These are phyloP conservation scores for Berkeleyomyces basicola DNA, from an alignment of 2,329 filamentous ascomycete species.

Conservation along the genomic window DNA sequence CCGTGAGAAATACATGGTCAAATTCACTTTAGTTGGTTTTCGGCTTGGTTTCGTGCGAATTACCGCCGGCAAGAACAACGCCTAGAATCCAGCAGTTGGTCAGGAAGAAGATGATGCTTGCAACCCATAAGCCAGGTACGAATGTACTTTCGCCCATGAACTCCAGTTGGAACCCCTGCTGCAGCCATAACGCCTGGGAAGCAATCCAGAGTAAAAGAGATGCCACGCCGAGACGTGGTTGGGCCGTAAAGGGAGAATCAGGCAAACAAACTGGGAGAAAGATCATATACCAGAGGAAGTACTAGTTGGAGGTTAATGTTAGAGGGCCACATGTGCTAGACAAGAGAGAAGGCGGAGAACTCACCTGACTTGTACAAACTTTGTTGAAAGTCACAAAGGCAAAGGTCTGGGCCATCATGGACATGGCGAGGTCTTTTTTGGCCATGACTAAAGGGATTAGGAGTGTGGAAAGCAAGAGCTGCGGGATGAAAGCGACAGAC, in stretches of 20 bases:
- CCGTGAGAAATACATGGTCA: no score
- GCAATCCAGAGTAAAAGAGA: slow-evolving; percentile 58
- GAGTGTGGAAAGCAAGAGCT: slow-evolving; percentile 63
- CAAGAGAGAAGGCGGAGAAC: slow-evolving; percentile 16
- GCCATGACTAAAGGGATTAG: slow-evolving; percentile 61
- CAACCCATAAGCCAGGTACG: slow-evolving; percentile 63
- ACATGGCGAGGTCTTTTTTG: slow-evolving; percentile 63
- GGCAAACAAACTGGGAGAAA: slow-evolving; percentile 87
- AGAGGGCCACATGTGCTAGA: not conserved
- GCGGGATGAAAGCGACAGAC: slow-evolving; percentile 74
- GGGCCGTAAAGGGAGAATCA: slow-evolving; percentile 50
- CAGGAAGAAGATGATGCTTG: slow-evolving; percentile 63
- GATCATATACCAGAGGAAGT: slow-evolving; percentile 96
- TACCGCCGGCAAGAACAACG: slow-evolving; percentile 54
- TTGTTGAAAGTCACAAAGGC: slow-evolving; percentile 98
- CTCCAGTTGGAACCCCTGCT: slow-evolving; percentile 59
- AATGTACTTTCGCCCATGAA: slow-evolving; percentile 73
- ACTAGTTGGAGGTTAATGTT: slow-evolving; percentile 34
- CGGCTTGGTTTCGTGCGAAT: not conserved
- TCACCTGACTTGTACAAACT: slow-evolving; percentile 91
- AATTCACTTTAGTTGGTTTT: no score
- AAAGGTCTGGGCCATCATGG: slow-evolving; percentile 90
- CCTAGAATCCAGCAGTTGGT: slow-evolving; percentile 81
- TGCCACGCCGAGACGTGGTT: slow-evolving; percentile 41
- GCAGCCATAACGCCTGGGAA: slow-evolving; percentile 60